Base-by-base conservation (phyloP, 768 basidiomycete genomes). In the Boletus sp. region DNA sequence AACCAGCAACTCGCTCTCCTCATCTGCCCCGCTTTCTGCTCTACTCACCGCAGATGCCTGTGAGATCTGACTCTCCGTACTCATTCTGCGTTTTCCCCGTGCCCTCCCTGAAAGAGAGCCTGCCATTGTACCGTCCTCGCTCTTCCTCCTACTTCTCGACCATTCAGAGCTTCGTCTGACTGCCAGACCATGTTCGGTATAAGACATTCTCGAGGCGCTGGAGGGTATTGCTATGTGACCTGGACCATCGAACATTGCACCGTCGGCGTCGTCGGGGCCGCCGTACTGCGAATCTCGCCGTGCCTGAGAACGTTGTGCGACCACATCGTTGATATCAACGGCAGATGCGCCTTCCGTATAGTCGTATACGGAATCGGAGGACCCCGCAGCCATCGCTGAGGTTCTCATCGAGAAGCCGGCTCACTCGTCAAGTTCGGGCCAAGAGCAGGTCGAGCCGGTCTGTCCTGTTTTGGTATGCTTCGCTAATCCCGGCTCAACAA, bases 311-410 rank as follows among this genome's bases (percentile, higher is more conserved):
- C 63, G 75, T 57, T 77, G 80, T 34, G 73, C 72, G n/a, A 87
- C 61, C 17, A 80, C 90, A 58, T 76, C 70, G 54, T 81, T 70
- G 41, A 95, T 91, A 56, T 92, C 92, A 30, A 83, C 74, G 7
- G 83, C 76, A 11, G 88, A 86, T 33, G 92, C 92, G 38, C 90
- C 91, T 62, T 94, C 92, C 1, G 92, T 93, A 68, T 94, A 94
- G 73, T 94, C 92, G 59, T 77, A 37, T 7, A 54, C 46, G 30
- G 67, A 37, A 21, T 39, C 53, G 27, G 70, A 48, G 37, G 52
- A 27, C 13, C 47, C 41, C 6, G 56, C 8, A 14, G 59, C 47
- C 69, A 70, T 70, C 7, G 46, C 25, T 25, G 25, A 25, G 5
- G 25, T 41, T 46, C 35, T 45, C 6, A 13, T 46, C 34, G 5